phyloP scores from a whole-genome alignment of 805 yeast genomes.

The Debaryomyces maramus region DNA sequence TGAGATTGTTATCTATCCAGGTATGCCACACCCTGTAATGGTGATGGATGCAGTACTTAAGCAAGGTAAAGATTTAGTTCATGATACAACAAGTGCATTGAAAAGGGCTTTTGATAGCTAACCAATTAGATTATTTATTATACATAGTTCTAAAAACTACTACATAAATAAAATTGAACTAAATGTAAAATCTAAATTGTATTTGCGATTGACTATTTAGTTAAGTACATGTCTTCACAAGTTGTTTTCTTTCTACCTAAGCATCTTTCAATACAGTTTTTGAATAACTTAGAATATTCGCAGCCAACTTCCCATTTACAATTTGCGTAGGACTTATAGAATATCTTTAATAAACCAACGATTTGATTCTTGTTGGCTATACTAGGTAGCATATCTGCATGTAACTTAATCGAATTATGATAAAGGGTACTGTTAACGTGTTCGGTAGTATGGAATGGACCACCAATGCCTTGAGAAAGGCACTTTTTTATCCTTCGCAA shows the following conservation, averaged over 20 bases:
- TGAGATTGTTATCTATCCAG: constrained; percentile 35
- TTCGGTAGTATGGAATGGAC: constrained; percentile 9
- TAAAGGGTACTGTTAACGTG: constrained; percentile 28
- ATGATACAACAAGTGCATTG: constrained; percentile 31
- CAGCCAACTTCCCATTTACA: constrained; percentile 58
- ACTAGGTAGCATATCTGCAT: constrained; percentile 39
- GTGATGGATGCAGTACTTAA: constrained; percentile 44
- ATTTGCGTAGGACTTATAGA: constrained; percentile 32
- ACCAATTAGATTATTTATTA: neutral
- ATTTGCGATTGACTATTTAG: neutral
- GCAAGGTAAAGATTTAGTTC: constrained; percentile 33
- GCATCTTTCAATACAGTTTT: constrained; percentile 55
- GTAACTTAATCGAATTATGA: constrained; percentile 42
- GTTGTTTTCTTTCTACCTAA: constrained; percentile 48
- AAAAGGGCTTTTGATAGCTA: constrained; percentile 23
- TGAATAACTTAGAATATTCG: constrained; percentile 54
- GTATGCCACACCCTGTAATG: constrained; percentile 51
- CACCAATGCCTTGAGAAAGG: constrained; percentile 33
- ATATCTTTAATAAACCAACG: constrained; percentile 54
- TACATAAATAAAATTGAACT: neutral
- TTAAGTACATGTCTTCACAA: constrained; percentile 51
- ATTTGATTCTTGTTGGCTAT: constrained; percentile 48
- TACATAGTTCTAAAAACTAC: too few species aligned
- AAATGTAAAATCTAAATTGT: neutral
- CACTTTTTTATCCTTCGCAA: constrained; percentile 49